These are phyloP conservation scores for Epichloe elymi DNA, from an alignment of 2,329 filamentous ascomycete species.

Conservation along the genomic window DNA sequence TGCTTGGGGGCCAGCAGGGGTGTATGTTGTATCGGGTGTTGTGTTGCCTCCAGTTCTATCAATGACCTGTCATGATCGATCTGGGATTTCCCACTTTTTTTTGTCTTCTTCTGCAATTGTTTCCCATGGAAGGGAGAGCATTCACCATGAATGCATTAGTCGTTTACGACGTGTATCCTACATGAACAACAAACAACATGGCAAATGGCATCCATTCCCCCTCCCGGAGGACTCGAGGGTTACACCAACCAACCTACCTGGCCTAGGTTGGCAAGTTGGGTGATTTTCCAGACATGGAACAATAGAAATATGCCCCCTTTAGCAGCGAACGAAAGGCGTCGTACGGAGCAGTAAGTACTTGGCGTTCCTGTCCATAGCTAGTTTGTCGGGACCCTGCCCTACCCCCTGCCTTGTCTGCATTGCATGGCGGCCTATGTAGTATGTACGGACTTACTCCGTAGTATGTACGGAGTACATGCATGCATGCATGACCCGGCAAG, in stretches of 20 bases:
- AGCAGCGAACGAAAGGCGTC: neutral
- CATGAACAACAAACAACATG: neutral
- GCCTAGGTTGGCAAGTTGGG: too few species aligned
- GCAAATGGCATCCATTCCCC: neutral
- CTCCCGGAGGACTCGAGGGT: too few species aligned
- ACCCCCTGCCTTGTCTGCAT: too few species aligned
- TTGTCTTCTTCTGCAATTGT: neutral
- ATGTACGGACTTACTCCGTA: too few species aligned
- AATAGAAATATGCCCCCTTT: neutral
- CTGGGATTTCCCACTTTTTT: neutral
- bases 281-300: neutral
- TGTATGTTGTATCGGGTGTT: too few species aligned
- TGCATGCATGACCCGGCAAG: neutral
- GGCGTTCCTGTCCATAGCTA: neutral
- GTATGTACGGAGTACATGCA: too few species aligned
- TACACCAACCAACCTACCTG: too few species aligned
- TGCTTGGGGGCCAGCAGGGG: too few species aligned
- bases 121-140: neutral
- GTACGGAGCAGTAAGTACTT: neutral
- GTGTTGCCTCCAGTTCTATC: neutral
- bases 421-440: too few species aligned
- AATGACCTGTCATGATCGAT: neutral
- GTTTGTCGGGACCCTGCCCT: neutral
- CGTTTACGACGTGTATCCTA: neutral
- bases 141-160: neutral